These are phyloP conservation scores for Aspergillus haitiensis DNA, from an alignment of 495 filamentous ascomycete genomes.

Conservation along the genomic window DNA sequence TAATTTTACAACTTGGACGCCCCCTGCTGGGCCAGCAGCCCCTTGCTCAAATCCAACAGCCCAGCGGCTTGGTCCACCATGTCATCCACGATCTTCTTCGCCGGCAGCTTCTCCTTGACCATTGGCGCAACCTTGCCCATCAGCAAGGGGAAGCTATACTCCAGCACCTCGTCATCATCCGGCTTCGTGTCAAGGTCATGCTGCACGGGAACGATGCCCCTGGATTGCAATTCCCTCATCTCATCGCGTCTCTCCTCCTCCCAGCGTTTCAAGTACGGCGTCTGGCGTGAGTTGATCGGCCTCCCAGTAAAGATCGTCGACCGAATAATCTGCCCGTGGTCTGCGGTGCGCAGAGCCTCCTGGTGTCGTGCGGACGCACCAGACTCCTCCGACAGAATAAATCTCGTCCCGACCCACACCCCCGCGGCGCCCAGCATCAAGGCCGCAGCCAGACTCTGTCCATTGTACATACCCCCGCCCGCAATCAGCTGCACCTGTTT, in stretches of 20 bases:
- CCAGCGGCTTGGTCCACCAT: conserved; percentile 79
- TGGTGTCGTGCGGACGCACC: conserved; percentile 95
- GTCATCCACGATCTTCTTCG: conserved; percentile 93
- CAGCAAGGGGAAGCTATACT: conserved; percentile 85
- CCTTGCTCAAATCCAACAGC: conserved; percentile 63
- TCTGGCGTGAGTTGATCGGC: conserved; percentile 30
- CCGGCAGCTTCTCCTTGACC: conserved; percentile 86
- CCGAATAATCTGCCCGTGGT: conserved; percentile 89
- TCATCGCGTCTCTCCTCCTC: conserved; percentile 32
- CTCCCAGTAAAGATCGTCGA: conserved; percentile 93
- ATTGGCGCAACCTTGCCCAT: conserved; percentile 97
- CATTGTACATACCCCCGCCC: conserved; percentile 92
- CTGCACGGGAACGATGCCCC: conserved; percentile 91
- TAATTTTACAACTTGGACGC: conserved; percentile 64
- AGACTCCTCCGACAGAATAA: conserved; percentile 90
- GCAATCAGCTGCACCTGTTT: conserved; percentile 85
- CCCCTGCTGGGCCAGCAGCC: conserved; percentile 44
- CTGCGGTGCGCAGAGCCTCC: conserved; percentile 88
- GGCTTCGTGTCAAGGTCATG: conserved; percentile 84
- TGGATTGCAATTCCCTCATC: conserved; percentile 84
- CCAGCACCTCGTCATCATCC: conserved; percentile 78
- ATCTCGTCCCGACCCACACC: conserved; percentile 96
- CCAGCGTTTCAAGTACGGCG: not conserved
- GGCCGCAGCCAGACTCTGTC: conserved; percentile 81
- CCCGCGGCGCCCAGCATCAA: conserved; percentile 89